Base-by-base conservation (phyloP, 78 protist genomes). In the Dictyostelium purpureum region DNA sequence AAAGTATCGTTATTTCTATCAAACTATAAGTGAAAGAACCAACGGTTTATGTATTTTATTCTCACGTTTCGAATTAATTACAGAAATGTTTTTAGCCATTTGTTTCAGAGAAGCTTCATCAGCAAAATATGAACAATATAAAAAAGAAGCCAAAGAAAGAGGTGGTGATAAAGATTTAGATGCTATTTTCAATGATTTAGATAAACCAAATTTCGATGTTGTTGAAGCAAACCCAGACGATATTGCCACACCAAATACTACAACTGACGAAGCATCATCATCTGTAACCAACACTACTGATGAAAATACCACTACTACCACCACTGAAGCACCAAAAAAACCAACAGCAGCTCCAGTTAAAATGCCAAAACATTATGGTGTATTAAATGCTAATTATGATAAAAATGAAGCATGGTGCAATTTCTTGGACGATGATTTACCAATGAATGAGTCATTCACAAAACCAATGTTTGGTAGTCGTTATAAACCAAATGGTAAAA, bases 81-180 rank as follows among this genome's bases (percentile, higher is more conserved):
- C 78, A 19, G 91, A 90, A 45, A 90, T 90, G 95, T 90, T 90
- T 67, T 45, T 90, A 63, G 95, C 95, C 14, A 67, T 90, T 54
- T 90, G 95, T 83, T 80, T 75, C 77, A 42, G 95, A 40, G 89
- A 90, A 77, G 79, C 94, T 2, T 78, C 87, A 0, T 19, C 42
- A 11, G 77, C 28, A 7, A 89, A 89, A 74, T 75, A 71, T 45
- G 70, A 89, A 49, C 76, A 89, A 49, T 89, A 69, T 57, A 83
- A 57, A 43, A 83, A 71, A n/a, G 81, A 83, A 35, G 75, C 57
- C 6, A 75, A 33, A 54, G 80, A 70, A 56, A 67, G 66, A 40
- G 80, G 88, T 52, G 80, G 66, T 56, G 43, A 24, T 12, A n/a
- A n/a, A n/a, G 90, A 19, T 49, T 37, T 83, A 37, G 49, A 49